Evolutionary conservation across 2,329 filamentous ascomycete genomes (phyloP).

Genomic region (Ceratocystis lukuohia): DNA sequence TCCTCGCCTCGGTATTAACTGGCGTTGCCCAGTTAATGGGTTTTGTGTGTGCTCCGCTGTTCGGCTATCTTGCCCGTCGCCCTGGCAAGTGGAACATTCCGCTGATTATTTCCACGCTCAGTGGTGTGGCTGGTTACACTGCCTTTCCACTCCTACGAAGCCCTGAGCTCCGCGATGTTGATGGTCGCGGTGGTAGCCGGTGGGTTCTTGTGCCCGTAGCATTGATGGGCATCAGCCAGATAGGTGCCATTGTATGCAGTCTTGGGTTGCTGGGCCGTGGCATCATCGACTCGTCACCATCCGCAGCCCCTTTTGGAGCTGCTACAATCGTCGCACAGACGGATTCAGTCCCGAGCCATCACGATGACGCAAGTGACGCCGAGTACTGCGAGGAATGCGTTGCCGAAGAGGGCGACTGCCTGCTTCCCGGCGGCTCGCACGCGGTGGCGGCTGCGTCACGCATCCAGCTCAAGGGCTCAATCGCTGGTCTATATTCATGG

Average conservation of each 20-base stretch:
- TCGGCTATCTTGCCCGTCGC: conserved; percentile 70
- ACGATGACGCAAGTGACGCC: conserved; percentile 28
- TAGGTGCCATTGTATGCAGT: conserved; percentile 90
- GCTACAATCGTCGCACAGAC: not conserved
- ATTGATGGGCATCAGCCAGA: conserved; percentile 81
- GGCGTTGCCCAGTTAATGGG: conserved; percentile 81
- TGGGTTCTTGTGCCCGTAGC: conserved; percentile 63
- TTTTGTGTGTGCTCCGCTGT: conserved; percentile 69
- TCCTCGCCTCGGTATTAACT: conserved; percentile 73
- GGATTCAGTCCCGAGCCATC: conserved; percentile 25
- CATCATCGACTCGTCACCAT: conserved; percentile 37
- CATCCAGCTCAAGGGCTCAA: conserved; percentile 70
- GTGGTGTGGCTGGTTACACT: conserved; percentile 67
- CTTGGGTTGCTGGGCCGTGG: conserved; percentile 76
- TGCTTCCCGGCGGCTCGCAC: conserved; percentile 21
- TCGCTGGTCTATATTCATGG: conserved; percentile 87
- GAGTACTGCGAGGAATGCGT: conserved; percentile 27
- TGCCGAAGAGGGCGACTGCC: conserved; percentile 9
- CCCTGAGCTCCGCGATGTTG: conserved; percentile 54
- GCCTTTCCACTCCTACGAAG: conserved; percentile 62
- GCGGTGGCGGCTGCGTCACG: conserved; percentile 32
- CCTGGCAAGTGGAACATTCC: conserved; percentile 57
- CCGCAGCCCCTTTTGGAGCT: not conserved
- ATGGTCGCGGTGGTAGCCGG: conserved; percentile 52
- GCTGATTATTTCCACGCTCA: conserved; percentile 54